Percentiles rank a stretch among this genome's conserved stretches.
Evolutionary conservation across 1,284 basidiomycete genomes (phyloP).

Genomic region (Clitocybe nebularis): DNA sequence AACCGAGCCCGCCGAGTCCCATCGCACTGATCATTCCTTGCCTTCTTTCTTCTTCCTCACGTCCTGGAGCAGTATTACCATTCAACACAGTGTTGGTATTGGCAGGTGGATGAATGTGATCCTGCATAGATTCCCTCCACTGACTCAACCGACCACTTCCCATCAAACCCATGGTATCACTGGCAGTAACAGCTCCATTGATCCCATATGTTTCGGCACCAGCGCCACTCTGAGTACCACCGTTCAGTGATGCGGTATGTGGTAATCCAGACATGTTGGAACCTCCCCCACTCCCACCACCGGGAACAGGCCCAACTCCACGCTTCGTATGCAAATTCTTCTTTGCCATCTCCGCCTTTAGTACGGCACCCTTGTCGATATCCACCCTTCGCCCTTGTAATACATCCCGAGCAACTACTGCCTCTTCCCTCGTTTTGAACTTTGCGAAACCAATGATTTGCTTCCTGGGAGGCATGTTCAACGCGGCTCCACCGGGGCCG

Average conservation of each 20-base stretch:
- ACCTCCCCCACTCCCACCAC: constrained; percentile 18
- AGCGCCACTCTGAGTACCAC: constrained; percentile 12
- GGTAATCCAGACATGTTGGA: constrained; percentile 16
- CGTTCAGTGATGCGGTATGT: constrained; percentile 9
- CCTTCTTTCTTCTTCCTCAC: constrained; percentile 42
- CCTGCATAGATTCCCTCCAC: constrained; percentile 22
- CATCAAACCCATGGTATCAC: constrained; percentile 20
- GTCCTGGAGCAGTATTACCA: constrained; percentile 13
- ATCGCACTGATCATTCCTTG: constrained; percentile 32
- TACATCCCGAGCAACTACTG: constrained; percentile 83
- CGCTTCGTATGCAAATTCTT: constrained; percentile 97
- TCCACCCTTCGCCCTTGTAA: constrained; percentile 92
- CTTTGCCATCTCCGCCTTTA: constrained; percentile 99
- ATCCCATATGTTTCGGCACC: constrained; percentile 15
- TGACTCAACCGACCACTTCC: constrained; percentile 16
- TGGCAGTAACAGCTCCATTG: constrained; percentile 25
- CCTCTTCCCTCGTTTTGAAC: constrained; percentile 86
- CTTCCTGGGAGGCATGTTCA: constrained; percentile 66
- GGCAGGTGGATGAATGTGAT: constrained; percentile 10
- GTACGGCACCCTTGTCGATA: constrained; percentile 87
- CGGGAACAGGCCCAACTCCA: constrained; percentile 62
- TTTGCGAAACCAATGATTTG: constrained; percentile 99
- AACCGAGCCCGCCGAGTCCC: constrained; percentile 35
- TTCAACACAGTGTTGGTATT: constrained; percentile 3
- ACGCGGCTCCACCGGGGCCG: constrained; percentile 18